Evolutionary conservation across 2,329 filamentous ascomycete genomes (phyloP), one percentile per base, ranked within the genome.

Genomic region (Esteya vermicola): DNA sequence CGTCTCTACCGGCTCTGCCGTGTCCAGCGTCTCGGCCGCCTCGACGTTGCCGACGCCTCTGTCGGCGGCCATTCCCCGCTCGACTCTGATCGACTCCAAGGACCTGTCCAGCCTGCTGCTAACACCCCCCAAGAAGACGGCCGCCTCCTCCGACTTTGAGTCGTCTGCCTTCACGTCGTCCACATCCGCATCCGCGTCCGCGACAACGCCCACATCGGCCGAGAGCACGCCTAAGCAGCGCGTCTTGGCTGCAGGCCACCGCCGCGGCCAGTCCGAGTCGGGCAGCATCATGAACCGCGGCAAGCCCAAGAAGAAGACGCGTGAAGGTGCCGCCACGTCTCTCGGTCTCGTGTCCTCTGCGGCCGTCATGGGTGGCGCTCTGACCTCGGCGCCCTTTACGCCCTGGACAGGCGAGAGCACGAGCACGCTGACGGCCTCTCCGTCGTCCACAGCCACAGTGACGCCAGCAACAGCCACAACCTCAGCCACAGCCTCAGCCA

Each of bases 271-370:
- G 37, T 78, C 75, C 1, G 75, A 78, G 41, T 65, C 68, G 0
- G 69, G 63, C 12, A 68, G 67, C 43, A 70, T 75, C 34, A 72
- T 75, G 65, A 72, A 79, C 43, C 62, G 75, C 33, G 75, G 74
- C 6, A 65, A 75, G n/a, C 70, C 74, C 1, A 65, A 68, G 42
- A 77, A 72, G 55, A 61, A 70, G 39, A 52, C 45, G n/a, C 45
- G 45, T 7, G 45, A 47, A 3, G 42, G 40, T 3, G 21, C 30
- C 4, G 23, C 37, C 6, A 20, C 38, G 4, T 25, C 31, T 2
- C 22, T 33, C 6, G 37, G 30, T 7, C 12, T 33, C 3, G 37
- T 38, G 6, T 33, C 40, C 12, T 35, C 42, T 9, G 30, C 38
- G 2, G 38, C 41, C 12, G 27, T 35, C 27, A 40, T 39, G 40